These are phyloP conservation scores for Orbilia oligospora DNA, from an alignment of 2,329 filamentous ascomycete species.

Conservation along the genomic window DNA sequence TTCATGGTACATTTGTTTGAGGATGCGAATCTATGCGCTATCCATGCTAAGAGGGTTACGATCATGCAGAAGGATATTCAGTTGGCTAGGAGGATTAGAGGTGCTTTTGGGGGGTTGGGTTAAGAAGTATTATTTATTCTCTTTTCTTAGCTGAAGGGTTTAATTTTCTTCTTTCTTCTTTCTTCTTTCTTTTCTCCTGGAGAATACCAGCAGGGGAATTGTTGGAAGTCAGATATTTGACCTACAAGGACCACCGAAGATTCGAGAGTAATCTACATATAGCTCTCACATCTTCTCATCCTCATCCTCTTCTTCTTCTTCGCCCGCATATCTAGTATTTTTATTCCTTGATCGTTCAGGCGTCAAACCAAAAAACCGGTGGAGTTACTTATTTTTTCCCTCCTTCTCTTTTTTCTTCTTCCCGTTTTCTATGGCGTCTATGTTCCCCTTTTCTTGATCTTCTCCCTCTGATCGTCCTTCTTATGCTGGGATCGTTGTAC, in stretches of 20 bases:
- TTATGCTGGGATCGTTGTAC: background rate
- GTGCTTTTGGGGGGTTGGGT: conserved; percentile 80
- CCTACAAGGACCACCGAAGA: no score
- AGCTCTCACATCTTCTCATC: background rate
- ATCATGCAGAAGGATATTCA: conserved; percentile 99
- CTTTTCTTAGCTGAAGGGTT: background rate
- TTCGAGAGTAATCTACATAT: no score
- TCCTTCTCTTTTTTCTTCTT: no score
- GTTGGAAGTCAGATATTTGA: no score
- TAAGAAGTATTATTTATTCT: conserved; percentile 63
- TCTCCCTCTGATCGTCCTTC: background rate
- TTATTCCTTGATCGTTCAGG: conserved; percentile 11
- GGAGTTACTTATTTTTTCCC: conserved; percentile 23
- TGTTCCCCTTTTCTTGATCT: background rate
- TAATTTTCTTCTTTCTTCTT: background rate
- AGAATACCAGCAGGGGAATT: no score
- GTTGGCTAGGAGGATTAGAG: conserved; percentile 84
- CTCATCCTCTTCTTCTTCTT: background rate
- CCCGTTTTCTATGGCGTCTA: conserved; percentile 16
- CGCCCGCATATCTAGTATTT: background rate
- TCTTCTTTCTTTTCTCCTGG: no score
- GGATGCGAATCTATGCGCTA: conserved; percentile 94
- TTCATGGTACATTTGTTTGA: conserved; percentile 98
- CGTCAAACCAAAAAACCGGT: conserved; percentile 17
- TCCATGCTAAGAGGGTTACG: conserved; percentile 95